Conservation (phyloP, 345 rosid species). For the Salix viminalis region DNA sequence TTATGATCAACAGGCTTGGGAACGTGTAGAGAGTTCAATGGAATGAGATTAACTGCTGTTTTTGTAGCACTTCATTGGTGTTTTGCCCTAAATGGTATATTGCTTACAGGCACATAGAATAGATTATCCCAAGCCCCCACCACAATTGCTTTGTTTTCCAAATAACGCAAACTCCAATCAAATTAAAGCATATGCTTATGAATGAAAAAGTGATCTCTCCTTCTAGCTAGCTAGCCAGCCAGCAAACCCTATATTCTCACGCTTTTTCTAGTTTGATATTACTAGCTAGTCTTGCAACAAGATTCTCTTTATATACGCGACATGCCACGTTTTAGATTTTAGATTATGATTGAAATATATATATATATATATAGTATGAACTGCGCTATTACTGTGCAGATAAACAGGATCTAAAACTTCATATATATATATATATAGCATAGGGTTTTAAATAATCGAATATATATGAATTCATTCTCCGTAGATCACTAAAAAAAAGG, state of each 20-base stretch:
- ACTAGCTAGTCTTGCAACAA: neutral
- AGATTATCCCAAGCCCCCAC: too few relatives aligned
- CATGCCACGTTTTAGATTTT: too few relatives aligned
- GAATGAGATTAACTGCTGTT: neutral
- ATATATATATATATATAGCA: too few relatives aligned
- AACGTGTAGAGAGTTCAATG: neutral
- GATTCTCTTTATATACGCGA: too few relatives aligned
- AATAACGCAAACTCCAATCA: neutral
- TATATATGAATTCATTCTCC: too few relatives aligned
- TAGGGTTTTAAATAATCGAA: too few relatives aligned
- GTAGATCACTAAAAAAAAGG: too few relatives aligned
- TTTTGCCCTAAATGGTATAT: neutral
- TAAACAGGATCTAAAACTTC: too few relatives aligned
- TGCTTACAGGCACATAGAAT: neutral
- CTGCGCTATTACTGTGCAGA: too few relatives aligned
- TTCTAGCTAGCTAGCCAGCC: neutral
- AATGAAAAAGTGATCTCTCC: neutral
- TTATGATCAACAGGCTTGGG: conserved; percentile 7
- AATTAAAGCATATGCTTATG: neutral
- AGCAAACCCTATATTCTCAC: neutral
- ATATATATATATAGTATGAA: too few relatives aligned
- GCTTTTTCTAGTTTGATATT: neutral
- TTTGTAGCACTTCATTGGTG: neutral
- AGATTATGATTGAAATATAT: too few relatives aligned
- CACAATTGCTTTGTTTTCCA: neutral